Evolutionary conservation across 129 eudicot genomes (phyloP), one percentile per base, ranked within the genome.

Genomic region (Centrapalus pauciflorus): DNA sequence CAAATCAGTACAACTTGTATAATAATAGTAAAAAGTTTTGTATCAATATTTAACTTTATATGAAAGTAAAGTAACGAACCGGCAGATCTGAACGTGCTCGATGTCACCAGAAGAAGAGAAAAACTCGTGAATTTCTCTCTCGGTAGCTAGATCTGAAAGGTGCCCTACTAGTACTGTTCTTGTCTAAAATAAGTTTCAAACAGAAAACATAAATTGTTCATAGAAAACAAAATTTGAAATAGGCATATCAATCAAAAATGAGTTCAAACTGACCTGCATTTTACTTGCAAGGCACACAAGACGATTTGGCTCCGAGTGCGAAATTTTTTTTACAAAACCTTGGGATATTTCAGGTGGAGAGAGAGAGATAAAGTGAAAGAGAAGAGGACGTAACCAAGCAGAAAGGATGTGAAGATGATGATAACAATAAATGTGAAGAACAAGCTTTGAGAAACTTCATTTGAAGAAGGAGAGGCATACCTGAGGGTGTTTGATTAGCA

Each of bases 71-170:
- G 50, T 45, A 17, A 9, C 95, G 14, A 40, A 87, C 93, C 84
- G 58, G 75, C 89, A 85, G 85, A 93, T 89, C 90, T 89, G 86
- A 74, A 94, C 85, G 67, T 69, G 79, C 25, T 94, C 97, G 50
- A 94, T 94, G 20, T 89, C 99, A 56, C 97, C 97, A 54, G 99
- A 84, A 66, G 86, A 89, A 0, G 99, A 94, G 79, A 94, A 94
- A 75, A 94, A 94, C 87, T 94, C 99, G 52, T 82, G 88, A 67
- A 94, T 82, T 72, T 94, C 99, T 67, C 99, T 84, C 74, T 82
- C 93, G n/a, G 86, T 86, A 14, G 99, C 99, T 80, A 86, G 97
- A 94, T 89, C 97, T 86, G 99, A 94, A 23, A 94, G 75, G 67
- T 80, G 83, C 49, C 84, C 73, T 17, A 93, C 96, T 61, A 84